phyloP scores from a whole-genome alignment of 306 rosid genomes.

The Abrus pulchellus region DNA sequence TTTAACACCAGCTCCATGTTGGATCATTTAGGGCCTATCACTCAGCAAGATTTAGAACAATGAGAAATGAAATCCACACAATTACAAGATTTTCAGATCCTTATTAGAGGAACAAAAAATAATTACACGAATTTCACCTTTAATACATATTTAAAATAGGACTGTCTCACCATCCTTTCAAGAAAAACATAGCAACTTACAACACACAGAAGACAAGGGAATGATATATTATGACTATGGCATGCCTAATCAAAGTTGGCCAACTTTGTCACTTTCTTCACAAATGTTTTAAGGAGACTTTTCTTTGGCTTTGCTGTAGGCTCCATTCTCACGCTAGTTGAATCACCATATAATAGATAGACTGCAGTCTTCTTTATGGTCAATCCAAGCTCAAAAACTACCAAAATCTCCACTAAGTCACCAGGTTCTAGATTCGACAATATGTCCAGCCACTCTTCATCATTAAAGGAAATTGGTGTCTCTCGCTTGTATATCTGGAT shows the following conservation, averaged over 20 bases:
- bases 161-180: too few relatives aligned
- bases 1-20: too few relatives aligned
- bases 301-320: not conserved
- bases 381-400: not conserved
- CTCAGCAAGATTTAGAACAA: too few relatives aligned
- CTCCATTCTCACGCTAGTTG: not conserved
- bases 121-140: too few relatives aligned
- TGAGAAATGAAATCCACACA: too few relatives aligned
- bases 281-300: not conserved
- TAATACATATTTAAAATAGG: too few relatives aligned
- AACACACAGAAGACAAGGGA: too few relatives aligned
- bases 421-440: not conserved
- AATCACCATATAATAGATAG: not conserved
- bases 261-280: not conserved
- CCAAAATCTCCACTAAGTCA: not conserved
- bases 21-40: too few relatives aligned
- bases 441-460: slow-evolving; percentile 7
- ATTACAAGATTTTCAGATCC: too few relatives aligned
- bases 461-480: not conserved
- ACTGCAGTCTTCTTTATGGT: not conserved
- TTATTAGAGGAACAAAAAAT: too few relatives aligned
- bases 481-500: not conserved
- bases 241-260: not conserved
- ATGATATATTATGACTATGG: not conserved
- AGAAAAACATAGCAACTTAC: too few relatives aligned